phyloP scores from a whole-genome alignment of 2,329 filamentous ascomycete genomes.

The Botrytis elliptica region DNA sequence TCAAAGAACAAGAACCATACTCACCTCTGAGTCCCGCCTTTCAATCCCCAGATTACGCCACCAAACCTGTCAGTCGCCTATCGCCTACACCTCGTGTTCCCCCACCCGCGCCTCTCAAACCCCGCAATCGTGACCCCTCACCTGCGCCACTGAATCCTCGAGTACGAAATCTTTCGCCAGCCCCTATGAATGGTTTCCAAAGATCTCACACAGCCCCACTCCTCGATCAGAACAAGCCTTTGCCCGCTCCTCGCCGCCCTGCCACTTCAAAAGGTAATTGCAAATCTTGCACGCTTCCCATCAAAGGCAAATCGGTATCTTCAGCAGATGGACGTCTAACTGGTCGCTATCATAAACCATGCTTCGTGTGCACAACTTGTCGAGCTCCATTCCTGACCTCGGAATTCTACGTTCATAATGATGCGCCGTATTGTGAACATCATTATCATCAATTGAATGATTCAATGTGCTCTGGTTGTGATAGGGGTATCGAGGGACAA shows the following conservation, averaged over 20 bases:
- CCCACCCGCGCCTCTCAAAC: constrained; percentile 14
- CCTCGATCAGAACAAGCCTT: constrained; percentile 10
- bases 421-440: constrained; percentile 84
- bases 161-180: neutral
- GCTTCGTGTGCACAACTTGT: constrained; percentile 90
- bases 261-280: constrained; percentile 60
- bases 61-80: constrained; percentile 43
- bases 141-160: constrained; percentile 1
- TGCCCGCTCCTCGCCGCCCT: constrained; percentile 25
- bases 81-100: constrained; percentile 3
- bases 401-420: constrained; percentile 87
- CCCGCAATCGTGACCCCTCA: neutral
- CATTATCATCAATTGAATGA: constrained; percentile 93
- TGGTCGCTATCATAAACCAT: constrained; percentile 91
- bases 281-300: constrained; percentile 74
- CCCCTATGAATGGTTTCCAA: constrained; percentile 21
- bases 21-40: constrained; percentile 24
- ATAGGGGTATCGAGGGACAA: constrained; percentile 85
- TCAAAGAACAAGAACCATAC: constrained; percentile 17
- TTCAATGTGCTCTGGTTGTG: constrained; percentile 78
- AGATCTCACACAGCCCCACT: constrained; percentile 23
- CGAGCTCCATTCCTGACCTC: constrained; percentile 76
- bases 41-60: constrained; percentile 46
- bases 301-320: constrained; percentile 88
- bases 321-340: constrained; percentile 89